These are phyloP conservation scores for Byssothecium circinans DNA, from an alignment of 2,329 filamentous ascomycete genomes.

Conservation along the genomic window DNA sequence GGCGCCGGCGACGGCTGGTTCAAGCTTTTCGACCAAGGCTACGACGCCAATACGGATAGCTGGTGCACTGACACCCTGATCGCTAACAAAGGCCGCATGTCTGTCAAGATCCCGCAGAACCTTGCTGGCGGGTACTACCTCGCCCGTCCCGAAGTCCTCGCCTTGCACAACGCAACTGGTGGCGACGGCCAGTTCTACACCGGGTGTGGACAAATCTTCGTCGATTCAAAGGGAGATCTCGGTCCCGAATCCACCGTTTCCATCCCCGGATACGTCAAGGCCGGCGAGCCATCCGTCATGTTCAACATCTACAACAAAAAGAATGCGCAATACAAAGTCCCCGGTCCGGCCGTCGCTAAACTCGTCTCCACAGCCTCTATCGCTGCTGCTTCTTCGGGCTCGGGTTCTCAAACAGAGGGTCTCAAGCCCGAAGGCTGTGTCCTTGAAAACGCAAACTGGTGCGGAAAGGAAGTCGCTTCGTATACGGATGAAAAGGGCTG, in stretches of 20 bases:
- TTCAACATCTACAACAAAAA: slow-evolving; percentile 64
- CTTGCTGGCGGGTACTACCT: slow-evolving; percentile 70
- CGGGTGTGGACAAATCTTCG: slow-evolving; percentile 71
- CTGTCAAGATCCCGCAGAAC: slow-evolving; percentile 62
- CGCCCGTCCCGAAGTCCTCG: slow-evolving; percentile 69
- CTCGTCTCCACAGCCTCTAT: slow-evolving; percentile 37
- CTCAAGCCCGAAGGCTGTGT: slow-evolving; percentile 6
- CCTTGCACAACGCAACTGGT: slow-evolving; percentile 64
- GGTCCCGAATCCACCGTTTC: slow-evolving; percentile 55
- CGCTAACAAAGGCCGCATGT: slow-evolving; percentile 64
- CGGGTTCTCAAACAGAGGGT: slow-evolving; percentile 37
- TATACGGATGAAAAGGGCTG: slow-evolving; percentile 62
- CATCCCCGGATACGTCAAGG: slow-evolving; percentile 67
- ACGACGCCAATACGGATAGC: slow-evolving; percentile 55
- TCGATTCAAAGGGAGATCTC: slow-evolving; percentile 55
- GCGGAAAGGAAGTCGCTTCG: slow-evolving; percentile 60
- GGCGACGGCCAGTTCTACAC: slow-evolving; percentile 68
- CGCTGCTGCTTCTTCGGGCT: slow-evolving; percentile 11
- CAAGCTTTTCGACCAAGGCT: slow-evolving; percentile 74
- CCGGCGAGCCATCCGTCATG: slow-evolving; percentile 57
- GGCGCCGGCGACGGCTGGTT: slow-evolving; percentile 70
- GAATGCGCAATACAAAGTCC: slow-evolving; percentile 51
- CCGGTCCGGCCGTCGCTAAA: slow-evolving; percentile 58
- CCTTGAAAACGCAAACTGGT: slow-evolving; percentile 73
- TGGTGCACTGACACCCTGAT: slow-evolving; percentile 75